phyloP scores from a whole-genome alignment of 192 early-diverging fungal genomes.

The Podila verticillata region DNA sequence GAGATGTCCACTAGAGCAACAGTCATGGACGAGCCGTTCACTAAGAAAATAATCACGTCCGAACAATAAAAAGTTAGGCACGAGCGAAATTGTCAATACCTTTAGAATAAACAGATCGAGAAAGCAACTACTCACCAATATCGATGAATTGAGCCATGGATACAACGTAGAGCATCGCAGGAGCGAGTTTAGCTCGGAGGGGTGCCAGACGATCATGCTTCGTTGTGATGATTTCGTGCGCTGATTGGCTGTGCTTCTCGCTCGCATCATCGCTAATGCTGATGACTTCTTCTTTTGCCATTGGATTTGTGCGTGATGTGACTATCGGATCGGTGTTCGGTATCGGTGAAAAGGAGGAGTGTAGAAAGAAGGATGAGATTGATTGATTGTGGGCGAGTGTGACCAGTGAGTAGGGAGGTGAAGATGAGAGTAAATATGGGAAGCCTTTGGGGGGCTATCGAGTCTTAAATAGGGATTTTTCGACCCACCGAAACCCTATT shows the following conservation, averaged over 20 bases:
- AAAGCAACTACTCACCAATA: constrained; percentile 18
- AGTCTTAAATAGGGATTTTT: too few species aligned
- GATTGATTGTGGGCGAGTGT: too few species aligned
- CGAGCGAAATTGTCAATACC: neutral
- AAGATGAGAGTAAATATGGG: too few species aligned
- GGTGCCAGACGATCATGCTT: neutral
- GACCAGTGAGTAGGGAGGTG: too few species aligned
- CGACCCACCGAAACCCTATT: too few species aligned
- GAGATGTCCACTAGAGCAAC: constrained; percentile 39
- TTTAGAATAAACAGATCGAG: neutral
- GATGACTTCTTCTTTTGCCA: too few species aligned
- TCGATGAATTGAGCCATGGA: constrained; percentile 47
- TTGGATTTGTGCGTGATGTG: too few species aligned
- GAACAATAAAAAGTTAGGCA: neutral
- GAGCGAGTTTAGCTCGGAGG: constrained; percentile 15
- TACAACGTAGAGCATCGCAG: constrained; percentile 40
- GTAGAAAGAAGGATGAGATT: too few species aligned
- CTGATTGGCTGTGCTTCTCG: neutral
- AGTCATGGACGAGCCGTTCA: constrained; percentile 45
- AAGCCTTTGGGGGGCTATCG: too few species aligned
- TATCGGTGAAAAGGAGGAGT: too few species aligned
- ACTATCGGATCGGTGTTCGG: too few species aligned
- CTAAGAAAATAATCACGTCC: neutral
- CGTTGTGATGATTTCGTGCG: neutral
- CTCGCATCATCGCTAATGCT: too few species aligned